Percentiles rank a stretch among this genome's conserved stretches.
Conservation (phyloP, 495 filamentous ascomycete genomes). For the Hypoxylon trugodes region DNA sequence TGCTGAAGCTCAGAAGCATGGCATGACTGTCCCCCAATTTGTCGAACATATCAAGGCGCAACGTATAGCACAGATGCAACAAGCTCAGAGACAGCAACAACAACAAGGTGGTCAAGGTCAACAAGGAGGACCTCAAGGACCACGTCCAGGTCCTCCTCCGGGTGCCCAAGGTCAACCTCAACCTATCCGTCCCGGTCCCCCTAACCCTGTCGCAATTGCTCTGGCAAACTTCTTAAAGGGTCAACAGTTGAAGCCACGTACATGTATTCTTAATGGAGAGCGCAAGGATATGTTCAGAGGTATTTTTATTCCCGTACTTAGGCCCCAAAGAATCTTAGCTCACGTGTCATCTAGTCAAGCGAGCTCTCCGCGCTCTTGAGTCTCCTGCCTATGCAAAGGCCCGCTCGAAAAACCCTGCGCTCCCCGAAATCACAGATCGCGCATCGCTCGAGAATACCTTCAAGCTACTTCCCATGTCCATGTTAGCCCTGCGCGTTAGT, state of each 20-base stretch:
- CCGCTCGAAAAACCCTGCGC: slow-evolving; percentile 84
- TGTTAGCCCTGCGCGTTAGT: slow-evolving; percentile 88
- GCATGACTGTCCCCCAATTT: slow-evolving; percentile 79
- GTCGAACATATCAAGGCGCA: slow-evolving; percentile 71
- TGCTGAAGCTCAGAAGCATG: slow-evolving; percentile 74
- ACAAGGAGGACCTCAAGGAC: slow-evolving; percentile 51
- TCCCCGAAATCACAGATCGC: slow-evolving; percentile 87
- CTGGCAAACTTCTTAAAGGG: slow-evolving; percentile 87
- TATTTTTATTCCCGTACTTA: slow-evolving; percentile 46
- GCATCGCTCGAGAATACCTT: slow-evolving; percentile 89
- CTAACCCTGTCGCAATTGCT: slow-evolving; percentile 86
- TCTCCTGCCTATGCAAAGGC: slow-evolving; percentile 89
- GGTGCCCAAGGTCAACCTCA: slow-evolving; percentile 58
- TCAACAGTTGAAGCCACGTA: slow-evolving; percentile 88
- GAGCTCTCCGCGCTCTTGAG: slow-evolving; percentile 90
- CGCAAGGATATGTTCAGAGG: slow-evolving; percentile 98
- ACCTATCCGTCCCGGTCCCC: slow-evolving; percentile 74
- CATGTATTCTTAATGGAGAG: slow-evolving; percentile 94
- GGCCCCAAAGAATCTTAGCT: slow-evolving; percentile 5
- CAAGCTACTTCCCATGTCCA: slow-evolving; percentile 94
- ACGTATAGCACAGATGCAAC: slow-evolving; percentile 69
- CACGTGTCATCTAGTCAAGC: slow-evolving; percentile 74
- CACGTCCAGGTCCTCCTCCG: slow-evolving; percentile 48
- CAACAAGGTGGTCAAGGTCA: slow-evolving; percentile 60
- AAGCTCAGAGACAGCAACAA: slow-evolving; percentile 68